Evolutionary conservation across 2,329 filamentous ascomycete species (phyloP), one percentile per base, ranked within the genome.

Genomic region (Elsinoe australis): DNA sequence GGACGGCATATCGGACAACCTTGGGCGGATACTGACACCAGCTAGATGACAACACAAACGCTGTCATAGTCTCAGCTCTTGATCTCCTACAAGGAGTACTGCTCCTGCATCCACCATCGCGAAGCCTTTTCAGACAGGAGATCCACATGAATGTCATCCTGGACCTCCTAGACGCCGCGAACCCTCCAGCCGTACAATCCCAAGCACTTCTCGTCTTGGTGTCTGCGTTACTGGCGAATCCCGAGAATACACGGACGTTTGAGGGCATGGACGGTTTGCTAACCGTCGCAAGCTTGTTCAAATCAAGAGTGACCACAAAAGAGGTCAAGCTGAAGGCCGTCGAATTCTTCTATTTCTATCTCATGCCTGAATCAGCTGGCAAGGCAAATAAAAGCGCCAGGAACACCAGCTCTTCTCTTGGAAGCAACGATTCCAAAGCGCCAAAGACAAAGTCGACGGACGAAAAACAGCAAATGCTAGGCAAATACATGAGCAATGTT

Each of bases 321-420:
- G 86, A 90, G 58, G 89, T 96, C 55, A 95, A 95, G 71, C 78
- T 95, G 61, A 92, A 94, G 66, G 79, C 94, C n/a, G 83, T 95
- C 57, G 92, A 96, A 66, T 96, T 96, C 63, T 71, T 98, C 45
- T 96, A 96, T 72, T 96, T 96, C 67, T 98, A 96, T 67, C 82
- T 98, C 57, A 95, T 96, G 83, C 89, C 90, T 44, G 92, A 98
- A 68, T 79, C 78, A 0, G 81, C 72, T 1, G 62, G 62, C 21
- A 56, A 51, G 28, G 75, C 35, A 70, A 59, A 42, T 56, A 58
- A 50, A 49, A 57, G 46, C 53, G 42, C 24, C 46, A 53, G n/a
- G 56, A 55, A 38, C 61, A 61, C 51, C 45, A 51, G n/a, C 14
- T 44, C 39, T 6, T 44, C 39, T 4, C 24, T 44, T 3, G 44